phyloP scores from a whole-genome alignment of 208 protist species.

The Wallacemonas sp. region DNA sequence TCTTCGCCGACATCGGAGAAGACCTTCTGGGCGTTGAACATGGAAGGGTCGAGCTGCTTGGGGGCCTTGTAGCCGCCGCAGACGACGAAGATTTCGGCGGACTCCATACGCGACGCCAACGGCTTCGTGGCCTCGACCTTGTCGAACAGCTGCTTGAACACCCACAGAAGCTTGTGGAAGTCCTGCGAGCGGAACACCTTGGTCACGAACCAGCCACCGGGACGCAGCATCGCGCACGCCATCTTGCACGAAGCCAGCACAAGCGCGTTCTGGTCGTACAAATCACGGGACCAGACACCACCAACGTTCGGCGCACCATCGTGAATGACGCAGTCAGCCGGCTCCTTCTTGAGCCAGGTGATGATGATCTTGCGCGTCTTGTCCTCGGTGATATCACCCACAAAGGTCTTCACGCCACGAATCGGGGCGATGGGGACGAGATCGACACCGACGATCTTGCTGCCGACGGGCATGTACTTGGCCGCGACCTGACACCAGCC shows the following conservation, averaged over 20 bases:
- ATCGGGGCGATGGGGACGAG: constrained; percentile 98
- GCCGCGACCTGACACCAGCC: constrained; percentile 96
- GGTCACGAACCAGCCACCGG: constrained; percentile 97
- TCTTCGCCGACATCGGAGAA: constrained; percentile 95
- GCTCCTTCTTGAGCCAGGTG: constrained; percentile 94
- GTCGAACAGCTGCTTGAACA: constrained; percentile 98
- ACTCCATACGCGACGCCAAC: constrained; percentile 96
- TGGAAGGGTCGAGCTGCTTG: constrained; percentile 94
- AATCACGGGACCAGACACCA: constrained; percentile 97
- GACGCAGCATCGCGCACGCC: constrained; percentile 94
- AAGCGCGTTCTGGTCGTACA: constrained; percentile 97
- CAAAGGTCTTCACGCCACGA: constrained; percentile 94
- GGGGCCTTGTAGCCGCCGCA: constrained; percentile 97
- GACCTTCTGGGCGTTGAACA: constrained; percentile 96
- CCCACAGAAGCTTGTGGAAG: constrained; percentile 98
- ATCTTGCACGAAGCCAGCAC: constrained; percentile 96
- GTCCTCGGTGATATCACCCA: constrained; percentile 98
- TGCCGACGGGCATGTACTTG: constrained; percentile 97
- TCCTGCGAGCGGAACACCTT: constrained; percentile 99
- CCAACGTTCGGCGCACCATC: constrained; percentile 99
- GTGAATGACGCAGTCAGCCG: constrained; percentile 96
- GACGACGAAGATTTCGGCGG: constrained; percentile 99
- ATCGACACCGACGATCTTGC: constrained; percentile 98
- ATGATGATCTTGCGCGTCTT: constrained; percentile 95
- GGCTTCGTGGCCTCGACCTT: constrained; percentile 99